Base-by-base conservation (phyloP, 1,284 basidiomycete genomes). In the Tilletiopsis washingtonensis region DNA sequence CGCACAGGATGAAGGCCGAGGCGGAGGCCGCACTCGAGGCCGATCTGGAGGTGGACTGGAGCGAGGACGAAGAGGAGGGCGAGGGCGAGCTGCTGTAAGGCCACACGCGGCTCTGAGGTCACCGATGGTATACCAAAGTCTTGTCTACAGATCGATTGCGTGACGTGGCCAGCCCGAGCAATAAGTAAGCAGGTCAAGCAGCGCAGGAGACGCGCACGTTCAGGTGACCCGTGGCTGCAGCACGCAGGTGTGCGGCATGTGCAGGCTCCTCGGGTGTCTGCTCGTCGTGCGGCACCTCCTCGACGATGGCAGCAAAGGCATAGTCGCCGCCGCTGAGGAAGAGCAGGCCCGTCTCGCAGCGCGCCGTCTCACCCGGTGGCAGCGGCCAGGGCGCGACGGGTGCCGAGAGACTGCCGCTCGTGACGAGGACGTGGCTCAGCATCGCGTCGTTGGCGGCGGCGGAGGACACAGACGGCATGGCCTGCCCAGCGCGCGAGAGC, bases 241-340 rank as follows among this genome's bases (percentile, higher is more conserved):
- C n/a, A n/a, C n/a, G n/a, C n/a, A n/a, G n/a, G n/a, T n/a, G n/a
- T n/a, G n/a, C n/a, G n/a, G n/a, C n/a, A n/a, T n/a, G n/a, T n/a
- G n/a, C n/a, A n/a, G n/a, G n/a, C n/a, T n/a, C n/a, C n/a, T n/a
- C n/a, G n/a, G n/a, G n/a, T n/a, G n/a, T n/a, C n/a, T n/a, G n/a
- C n/a, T n/a, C n/a, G n/a, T n/a, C n/a, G n/a, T n/a, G n/a, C n/a
- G n/a, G 27, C 27, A 29, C 43, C 20, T 46, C 45, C 20, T 42
- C 43, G 20, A 51, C 38, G 25, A 37, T 21, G 15, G 20, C 39
- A 5, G 23, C 38, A 36, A 53, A 42, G n/a, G 14, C 27, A n/a
- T 41, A 51, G 1, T 3, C 9, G 2, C 59, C 59, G 1, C 44
- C 32, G 14, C 50, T 45, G 2, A 61, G 44, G 45, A 59, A 61